Conservation (phyloP, 768 basidiomycete genomes). For the Phylloporus scabripes region DNA sequence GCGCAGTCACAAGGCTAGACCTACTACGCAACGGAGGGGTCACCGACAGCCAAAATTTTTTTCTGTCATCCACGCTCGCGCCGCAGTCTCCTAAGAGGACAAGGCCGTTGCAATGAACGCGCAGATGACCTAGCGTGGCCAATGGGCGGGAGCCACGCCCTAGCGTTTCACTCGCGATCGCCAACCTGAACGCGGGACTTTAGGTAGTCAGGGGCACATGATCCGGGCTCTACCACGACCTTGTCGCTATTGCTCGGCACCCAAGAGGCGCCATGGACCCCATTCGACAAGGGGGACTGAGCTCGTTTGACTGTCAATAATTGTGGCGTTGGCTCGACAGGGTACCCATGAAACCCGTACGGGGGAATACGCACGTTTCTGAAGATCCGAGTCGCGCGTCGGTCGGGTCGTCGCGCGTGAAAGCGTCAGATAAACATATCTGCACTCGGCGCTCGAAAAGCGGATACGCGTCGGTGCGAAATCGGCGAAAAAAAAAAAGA, state of each 20-base stretch:
- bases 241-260: neutral
- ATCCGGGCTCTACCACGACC: neutral
- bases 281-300: neutral
- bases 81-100: neutral
- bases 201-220: neutral
- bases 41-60: neutral
- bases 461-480: conserved; percentile 1
- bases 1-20: neutral
- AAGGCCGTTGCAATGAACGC: neutral
- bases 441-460: neutral
- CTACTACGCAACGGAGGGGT: neutral
- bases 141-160: neutral
- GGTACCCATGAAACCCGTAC: neutral
- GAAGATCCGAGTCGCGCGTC: neutral
- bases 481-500: neutral
- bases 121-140: neutral
- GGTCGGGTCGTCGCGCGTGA: neutral
- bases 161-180: neutral
- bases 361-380: too few species aligned
- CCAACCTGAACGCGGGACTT: neutral
- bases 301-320: neutral
- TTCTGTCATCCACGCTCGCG: neutral
- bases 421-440: conserved; percentile 10
- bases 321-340: neutral
- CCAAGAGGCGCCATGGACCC: neutral